A percentile compares a stretch with the other conserved stretches of the same genome.
phyloP scores from a whole-genome alignment of 495 filamentous ascomycete species.

The Cercophora sp. region DNA sequence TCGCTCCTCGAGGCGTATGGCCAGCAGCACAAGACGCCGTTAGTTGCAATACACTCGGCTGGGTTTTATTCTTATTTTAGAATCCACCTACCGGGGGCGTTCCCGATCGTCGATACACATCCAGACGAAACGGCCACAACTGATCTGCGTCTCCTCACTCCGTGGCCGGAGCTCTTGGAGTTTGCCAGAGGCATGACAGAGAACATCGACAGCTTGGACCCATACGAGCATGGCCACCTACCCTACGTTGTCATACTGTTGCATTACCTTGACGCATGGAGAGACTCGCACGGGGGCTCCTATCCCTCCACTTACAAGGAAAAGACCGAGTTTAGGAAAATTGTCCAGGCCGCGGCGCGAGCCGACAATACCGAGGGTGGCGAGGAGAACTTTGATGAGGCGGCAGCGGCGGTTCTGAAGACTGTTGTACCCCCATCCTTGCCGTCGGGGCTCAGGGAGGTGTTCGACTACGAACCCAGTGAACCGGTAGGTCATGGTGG shows the following conservation, averaged over 20 bases:
- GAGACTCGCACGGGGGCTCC: slow-evolving; percentile 61
- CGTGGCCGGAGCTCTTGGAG: slow-evolving; percentile 77
- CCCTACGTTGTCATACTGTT: slow-evolving; percentile 83
- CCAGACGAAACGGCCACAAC: slow-evolving; percentile 81
- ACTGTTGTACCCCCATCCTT: slow-evolving; percentile 59
- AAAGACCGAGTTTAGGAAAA: slow-evolving; percentile 73
- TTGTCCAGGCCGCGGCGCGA: slow-evolving; percentile 63
- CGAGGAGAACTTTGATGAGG: slow-evolving; percentile 98
- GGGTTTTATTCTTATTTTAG: slow-evolving; percentile 88
- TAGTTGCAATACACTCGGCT: slow-evolving; percentile 78
- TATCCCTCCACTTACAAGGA: slow-evolving; percentile 74
- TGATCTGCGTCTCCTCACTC: slow-evolving; percentile 79
- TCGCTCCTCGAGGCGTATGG: slow-evolving; percentile 55
- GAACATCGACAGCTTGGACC: slow-evolving; percentile 63
- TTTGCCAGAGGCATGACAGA: slow-evolving; percentile 60
- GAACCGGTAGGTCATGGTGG: slow-evolving; percentile 39
- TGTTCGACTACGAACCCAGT: slow-evolving; percentile 62
- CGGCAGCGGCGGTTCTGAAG: slow-evolving; percentile 80
- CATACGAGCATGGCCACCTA: slow-evolving; percentile 88
- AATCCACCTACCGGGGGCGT: slow-evolving; percentile 66
- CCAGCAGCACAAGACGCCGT: slow-evolving; percentile 59
- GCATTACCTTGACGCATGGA: slow-evolving; percentile 85
- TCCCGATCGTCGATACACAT: slow-evolving; percentile 96
- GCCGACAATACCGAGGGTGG: slow-evolving; percentile 77
- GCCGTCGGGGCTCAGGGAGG: slow-evolving; percentile 64